Base-by-base conservation (phyloP, 2,329 filamentous ascomycete species). In the Monosporascus sp. region DNA sequence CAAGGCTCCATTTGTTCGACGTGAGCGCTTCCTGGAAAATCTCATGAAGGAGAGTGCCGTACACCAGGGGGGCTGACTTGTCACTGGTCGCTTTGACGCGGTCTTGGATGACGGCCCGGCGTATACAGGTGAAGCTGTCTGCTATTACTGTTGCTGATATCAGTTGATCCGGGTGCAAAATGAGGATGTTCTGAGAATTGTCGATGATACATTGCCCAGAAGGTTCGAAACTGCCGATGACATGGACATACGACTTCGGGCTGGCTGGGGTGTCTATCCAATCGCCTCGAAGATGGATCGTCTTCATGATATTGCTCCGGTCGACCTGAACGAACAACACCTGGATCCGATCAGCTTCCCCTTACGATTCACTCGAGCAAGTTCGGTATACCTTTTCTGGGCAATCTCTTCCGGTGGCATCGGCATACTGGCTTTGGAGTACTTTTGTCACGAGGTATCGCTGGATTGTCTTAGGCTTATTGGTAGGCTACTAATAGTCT, bases 101-200 rank as follows among this genome's bases (percentile, higher is more conserved):
- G 68, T 99, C 93, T 69, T 97, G 92, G 26, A 99, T 80, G 1
- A 97, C 93, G 31, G 94, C 91, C 58, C 93, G 87, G 18, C 94
- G 87, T 67, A 89, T 86, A 67, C 94, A 99, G 24, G 86, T 87
- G 68, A 97, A 96, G 0, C 94, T 96, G 70, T 99, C 94, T n/a
- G 91, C 92, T 44, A 99, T 88, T 5, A 95, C 91, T 1, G 94
- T 97, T 3, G 94, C 88, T 2, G 94, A 97, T 51, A 99, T 88
- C 37, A 99, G 81, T 71, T 97, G 92, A 65, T 99, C 94, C 0
- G 94, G 94, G 65, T 99, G 92, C 15, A 99, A 74, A 53, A 99
- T 91, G 49, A 99, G 75, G 70, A 97, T 88, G 63, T 92, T 91
- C 49, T 87, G 79, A 3, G 81, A 78, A 68, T 97, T 91, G 66